phyloP scores from a whole-genome alignment of 495 filamentous ascomycete genomes.

The Hamigera avellanea region DNA sequence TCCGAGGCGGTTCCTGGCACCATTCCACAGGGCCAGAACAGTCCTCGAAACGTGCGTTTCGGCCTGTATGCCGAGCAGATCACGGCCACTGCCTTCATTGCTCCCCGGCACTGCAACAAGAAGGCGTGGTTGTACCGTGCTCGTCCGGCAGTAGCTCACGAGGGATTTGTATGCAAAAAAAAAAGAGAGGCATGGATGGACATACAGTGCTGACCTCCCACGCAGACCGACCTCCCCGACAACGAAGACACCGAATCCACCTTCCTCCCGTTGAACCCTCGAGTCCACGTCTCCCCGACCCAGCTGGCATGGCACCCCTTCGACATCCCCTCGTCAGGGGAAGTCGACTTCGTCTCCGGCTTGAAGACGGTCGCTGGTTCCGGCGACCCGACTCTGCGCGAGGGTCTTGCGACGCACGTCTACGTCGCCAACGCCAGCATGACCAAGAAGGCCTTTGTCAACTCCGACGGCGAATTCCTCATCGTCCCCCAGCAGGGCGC shows the following conservation, averaged over 20 bases:
- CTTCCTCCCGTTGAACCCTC: conserved; percentile 36
- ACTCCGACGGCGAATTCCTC: conserved; percentile 39
- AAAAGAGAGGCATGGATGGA: too few relatives aligned
- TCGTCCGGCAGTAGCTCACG: conserved; percentile 38
- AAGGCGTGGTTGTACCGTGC: conserved; percentile 38
- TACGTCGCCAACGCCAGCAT: conserved; percentile 35
- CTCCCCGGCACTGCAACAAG: conserved; percentile 35
- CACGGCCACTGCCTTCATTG: conserved; percentile 36
- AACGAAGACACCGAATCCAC: conserved; percentile 33
- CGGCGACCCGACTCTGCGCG: conserved; percentile 36
- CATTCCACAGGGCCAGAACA: conserved; percentile 37
- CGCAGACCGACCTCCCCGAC: conserved; percentile 34
- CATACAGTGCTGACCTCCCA: conserved; percentile 7
- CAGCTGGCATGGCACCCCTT: conserved; percentile 39
- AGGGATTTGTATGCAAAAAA: conserved; percentile 32
- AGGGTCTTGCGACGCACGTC: conserved; percentile 36
- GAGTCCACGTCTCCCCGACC: conserved; percentile 50
- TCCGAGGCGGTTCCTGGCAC: conserved; percentile 39
- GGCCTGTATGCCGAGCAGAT: conserved; percentile 37
- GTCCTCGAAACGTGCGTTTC: conserved; percentile 33
- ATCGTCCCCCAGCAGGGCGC: conserved; percentile 37
- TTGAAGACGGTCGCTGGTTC: conserved; percentile 39
- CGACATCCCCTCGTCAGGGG: conserved; percentile 24
- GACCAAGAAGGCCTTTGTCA: conserved; percentile 33
- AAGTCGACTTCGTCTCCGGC: conserved; percentile 33